phyloP scores from a whole-genome alignment of 257 asterid genomes.

The Dorcoceras hygrometricum region DNA sequence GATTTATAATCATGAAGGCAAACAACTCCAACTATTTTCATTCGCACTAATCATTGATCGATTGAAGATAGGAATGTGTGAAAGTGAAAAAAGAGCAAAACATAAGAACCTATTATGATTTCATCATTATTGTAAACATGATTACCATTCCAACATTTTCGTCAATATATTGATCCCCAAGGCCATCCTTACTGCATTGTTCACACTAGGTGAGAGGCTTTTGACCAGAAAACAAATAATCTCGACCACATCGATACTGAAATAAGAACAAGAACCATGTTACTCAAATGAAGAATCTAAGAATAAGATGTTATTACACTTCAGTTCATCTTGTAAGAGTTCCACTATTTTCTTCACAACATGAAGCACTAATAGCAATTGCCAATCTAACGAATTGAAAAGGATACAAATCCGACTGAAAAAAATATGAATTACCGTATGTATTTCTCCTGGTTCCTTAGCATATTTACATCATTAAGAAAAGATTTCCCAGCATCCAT shows the following conservation, averaged over 20 bases:
- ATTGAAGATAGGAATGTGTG: conserved; percentile 3
- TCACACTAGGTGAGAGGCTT: conserved; percentile 51
- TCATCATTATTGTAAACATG: not conserved
- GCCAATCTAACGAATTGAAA: not conserved
- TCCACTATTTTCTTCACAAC: not conserved
- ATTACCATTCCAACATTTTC: conserved; percentile 84
- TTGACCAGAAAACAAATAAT: conserved; percentile 67
- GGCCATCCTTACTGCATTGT: conserved; percentile 69
- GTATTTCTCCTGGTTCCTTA: conserved; percentile 41
- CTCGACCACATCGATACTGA: conserved; percentile 77
- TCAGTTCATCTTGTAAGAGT: not conserved
- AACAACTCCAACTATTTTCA: conserved; percentile 2
- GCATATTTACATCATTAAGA: conserved; percentile 33
- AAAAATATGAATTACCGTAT: conserved; percentile 37
- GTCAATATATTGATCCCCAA: conserved; percentile 74
- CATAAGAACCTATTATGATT: not conserved
- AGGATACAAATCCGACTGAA: conserved; percentile 16
- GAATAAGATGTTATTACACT: not conserved
- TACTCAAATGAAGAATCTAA: conserved; percentile 19
- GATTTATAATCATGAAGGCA: conserved; percentile 21
- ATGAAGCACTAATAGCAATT: not conserved
- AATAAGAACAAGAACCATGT: conserved; percentile 27
- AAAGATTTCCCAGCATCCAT: conserved; percentile 46
- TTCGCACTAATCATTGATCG: conserved; percentile 13
- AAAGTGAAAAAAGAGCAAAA: conserved; percentile 14